Evolutionary conservation across 257 asterid species (phyloP).

Genomic region (Cruciata laevipes): DNA sequence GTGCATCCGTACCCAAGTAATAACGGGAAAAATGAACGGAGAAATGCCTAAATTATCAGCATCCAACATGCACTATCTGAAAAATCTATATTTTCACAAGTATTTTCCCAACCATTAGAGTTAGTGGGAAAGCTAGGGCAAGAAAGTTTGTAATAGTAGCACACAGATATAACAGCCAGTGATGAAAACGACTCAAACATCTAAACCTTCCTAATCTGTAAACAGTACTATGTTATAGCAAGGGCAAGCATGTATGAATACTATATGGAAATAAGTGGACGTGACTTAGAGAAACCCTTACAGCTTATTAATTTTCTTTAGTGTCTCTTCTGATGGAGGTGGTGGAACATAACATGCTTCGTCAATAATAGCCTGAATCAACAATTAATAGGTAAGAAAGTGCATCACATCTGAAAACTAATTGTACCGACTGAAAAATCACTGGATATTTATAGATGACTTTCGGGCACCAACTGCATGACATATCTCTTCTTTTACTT

Average conservation of each 20-base stretch:
- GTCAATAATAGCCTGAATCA: slow-evolving; percentile 76
- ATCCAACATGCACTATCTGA: no score
- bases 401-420: background rate
- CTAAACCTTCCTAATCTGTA: background rate
- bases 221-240: background rate
- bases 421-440: background rate
- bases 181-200: background rate
- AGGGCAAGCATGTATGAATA: background rate
- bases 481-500: background rate
- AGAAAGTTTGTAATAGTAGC: background rate
- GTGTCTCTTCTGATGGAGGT: slow-evolving; percentile 80
- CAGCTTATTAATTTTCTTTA: slow-evolving; percentile 59
- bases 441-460: slow-evolving; percentile 3
- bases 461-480: background rate
- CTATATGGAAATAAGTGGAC: background rate
- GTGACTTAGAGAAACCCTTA: slow-evolving; percentile 33
- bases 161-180: background rate
- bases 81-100: no score
- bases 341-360: slow-evolving; percentile 91
- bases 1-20: background rate
- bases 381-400: slow-evolving; percentile 14
- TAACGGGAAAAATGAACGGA: no score
- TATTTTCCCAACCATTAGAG: background rate
- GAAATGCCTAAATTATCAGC: no score
- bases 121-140: background rate